Conservation (phyloP, 2,329 filamentous ascomycete species). For the Fusarium tjaetaba region DNA sequence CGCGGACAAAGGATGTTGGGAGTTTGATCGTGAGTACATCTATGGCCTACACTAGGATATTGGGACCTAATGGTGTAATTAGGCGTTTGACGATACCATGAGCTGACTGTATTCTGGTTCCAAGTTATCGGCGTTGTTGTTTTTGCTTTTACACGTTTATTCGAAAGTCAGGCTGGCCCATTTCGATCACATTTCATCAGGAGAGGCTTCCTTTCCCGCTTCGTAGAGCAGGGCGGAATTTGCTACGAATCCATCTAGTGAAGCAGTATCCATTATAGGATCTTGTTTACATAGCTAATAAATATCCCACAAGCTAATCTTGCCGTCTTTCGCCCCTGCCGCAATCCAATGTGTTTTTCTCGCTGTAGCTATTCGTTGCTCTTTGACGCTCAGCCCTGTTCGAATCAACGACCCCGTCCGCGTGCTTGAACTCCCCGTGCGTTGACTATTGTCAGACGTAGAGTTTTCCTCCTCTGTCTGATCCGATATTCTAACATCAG, state of each 20-base stretch:
- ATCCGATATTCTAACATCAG: slow-evolving; percentile 48
- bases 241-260: background rate
- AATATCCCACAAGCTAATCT: slow-evolving; percentile 94
- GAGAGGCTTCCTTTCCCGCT: background rate
- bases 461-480: background rate
- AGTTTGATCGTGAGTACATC: background rate
- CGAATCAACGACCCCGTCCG: slow-evolving; percentile 1
- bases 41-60: background rate
- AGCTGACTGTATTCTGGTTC: background rate
- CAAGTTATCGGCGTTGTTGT: background rate
- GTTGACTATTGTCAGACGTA: background rate
- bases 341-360: slow-evolving; percentile 86
- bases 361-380: slow-evolving; percentile 70
- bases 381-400: slow-evolving; percentile 59
- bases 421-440: background rate
- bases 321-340: slow-evolving; percentile 92
- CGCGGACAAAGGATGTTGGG: slow-evolving; percentile 14
- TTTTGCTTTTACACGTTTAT: background rate
- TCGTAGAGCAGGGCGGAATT: background rate
- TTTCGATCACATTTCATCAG: background rate
- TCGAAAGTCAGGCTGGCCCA: background rate
- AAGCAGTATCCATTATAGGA: background rate
- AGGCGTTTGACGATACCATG: background rate
- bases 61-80: background rate
- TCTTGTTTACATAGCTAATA: slow-evolving; percentile 63